Percentiles rank a stretch among this genome's conserved stretches.
Conservation (phyloP, 192 early-diverging fungal species). For the Podila epicladia region DNA sequence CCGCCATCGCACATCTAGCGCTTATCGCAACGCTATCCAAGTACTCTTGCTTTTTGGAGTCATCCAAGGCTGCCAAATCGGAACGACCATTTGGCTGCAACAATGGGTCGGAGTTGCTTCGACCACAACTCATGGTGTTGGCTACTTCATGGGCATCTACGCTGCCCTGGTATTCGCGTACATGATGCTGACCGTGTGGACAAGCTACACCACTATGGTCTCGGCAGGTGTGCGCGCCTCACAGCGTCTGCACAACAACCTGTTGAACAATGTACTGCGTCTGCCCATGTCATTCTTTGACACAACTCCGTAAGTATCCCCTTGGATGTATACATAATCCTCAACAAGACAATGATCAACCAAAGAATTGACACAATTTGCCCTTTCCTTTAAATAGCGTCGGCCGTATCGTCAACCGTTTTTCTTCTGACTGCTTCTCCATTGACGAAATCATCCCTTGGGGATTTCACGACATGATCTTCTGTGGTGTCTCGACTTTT, state of each 20-base stretch:
- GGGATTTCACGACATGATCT: slow-evolving; percentile 55
- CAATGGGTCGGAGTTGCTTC: neutral
- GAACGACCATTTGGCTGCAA: slow-evolving; percentile 4
- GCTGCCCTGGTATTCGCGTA: slow-evolving; percentile 57
- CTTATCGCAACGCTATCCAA: neutral
- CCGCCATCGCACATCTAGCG: neutral
- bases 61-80: slow-evolving; percentile 8
- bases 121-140: slow-evolving; percentile 27
- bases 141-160: slow-evolving; percentile 67
- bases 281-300: slow-evolving; percentile 87
- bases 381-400: neutral
- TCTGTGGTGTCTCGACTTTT: slow-evolving; percentile 54
- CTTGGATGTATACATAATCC: neutral
- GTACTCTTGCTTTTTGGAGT: neutral
- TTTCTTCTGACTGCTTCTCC: slow-evolving; percentile 82
- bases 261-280: slow-evolving; percentile 64
- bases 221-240: slow-evolving; percentile 61
- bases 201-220: slow-evolving; percentile 25
- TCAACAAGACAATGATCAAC: neutral
- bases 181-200: slow-evolving; percentile 1
- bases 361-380: neutral
- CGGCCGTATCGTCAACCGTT: slow-evolving; percentile 76
- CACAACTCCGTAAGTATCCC: slow-evolving; percentile 77
- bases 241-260: slow-evolving; percentile 55
- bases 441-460: slow-evolving; percentile 70